Conservation (phyloP, 2,329 filamentous ascomycete species). For the Microdochium paspali region DNA sequence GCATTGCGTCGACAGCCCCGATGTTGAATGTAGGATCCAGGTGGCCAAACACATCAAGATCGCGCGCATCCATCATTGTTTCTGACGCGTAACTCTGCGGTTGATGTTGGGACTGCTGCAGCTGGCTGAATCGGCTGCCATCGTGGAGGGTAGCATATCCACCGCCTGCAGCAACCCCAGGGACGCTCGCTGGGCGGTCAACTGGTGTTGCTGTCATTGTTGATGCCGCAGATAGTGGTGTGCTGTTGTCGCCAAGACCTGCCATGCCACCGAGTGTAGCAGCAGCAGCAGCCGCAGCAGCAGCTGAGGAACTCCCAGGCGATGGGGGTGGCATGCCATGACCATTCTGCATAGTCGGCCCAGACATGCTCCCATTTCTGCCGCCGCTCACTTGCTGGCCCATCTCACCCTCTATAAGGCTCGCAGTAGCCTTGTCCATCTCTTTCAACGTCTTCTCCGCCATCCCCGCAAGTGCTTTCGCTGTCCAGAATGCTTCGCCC, state of each 20-base stretch:
- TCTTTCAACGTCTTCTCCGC: slow-evolving; percentile 45
- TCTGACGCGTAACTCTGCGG: slow-evolving; percentile 25
- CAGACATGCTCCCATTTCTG: slow-evolving; percentile 10
- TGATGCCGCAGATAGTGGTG: background rate
- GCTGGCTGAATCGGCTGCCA: too few relatives aligned
- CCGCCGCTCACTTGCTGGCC: slow-evolving; percentile 13
- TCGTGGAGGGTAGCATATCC: too few relatives aligned
- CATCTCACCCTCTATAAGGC: slow-evolving; percentile 27
- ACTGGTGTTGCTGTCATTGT: too few relatives aligned
- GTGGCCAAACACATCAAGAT: slow-evolving; percentile 44
- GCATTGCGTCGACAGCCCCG: slow-evolving; percentile 41
- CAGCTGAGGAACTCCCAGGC: background rate
- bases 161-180: background rate
- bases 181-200: too few relatives aligned
- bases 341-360: background rate
- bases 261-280: background rate
- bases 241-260: background rate
- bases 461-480: slow-evolving; percentile 42
- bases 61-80: slow-evolving; percentile 31
- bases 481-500: slow-evolving; percentile 48
- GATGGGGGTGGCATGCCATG: background rate
- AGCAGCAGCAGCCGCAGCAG: background rate
- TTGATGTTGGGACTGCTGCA: slow-evolving; percentile 2
- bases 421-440: slow-evolving; percentile 44
- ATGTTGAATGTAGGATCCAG: slow-evolving; percentile 47